phyloP scores from a whole-genome alignment of 2,329 filamentous ascomycete species.

The Penicillium psychrosexuale region DNA sequence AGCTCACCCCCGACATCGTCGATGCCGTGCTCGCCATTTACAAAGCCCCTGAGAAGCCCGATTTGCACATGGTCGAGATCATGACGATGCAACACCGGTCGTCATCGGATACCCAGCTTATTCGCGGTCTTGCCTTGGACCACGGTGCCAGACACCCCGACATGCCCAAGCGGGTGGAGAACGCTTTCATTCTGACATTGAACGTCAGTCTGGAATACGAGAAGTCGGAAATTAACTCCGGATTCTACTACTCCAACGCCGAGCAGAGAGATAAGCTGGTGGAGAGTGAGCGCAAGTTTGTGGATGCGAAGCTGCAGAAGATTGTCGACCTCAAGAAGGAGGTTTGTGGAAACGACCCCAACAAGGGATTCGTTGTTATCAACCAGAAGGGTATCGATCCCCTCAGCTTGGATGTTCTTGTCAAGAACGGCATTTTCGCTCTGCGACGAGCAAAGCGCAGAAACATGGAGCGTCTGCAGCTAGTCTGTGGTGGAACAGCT shows the following conservation, averaged over 20 bases:
- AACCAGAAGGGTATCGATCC: conserved; percentile 99
- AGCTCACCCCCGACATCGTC: conserved; percentile 91
- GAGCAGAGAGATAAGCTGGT: conserved; percentile 97
- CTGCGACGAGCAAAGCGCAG: conserved; percentile 92
- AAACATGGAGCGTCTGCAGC: conserved; percentile 97
- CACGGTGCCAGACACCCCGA: conserved; percentile 96
- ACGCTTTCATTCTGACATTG: conserved; percentile 89
- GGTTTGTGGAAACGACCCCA: conserved; percentile 87
- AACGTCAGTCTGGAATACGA: conserved; percentile 98
- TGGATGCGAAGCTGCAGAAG: conserved; percentile 94
- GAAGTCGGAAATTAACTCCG: conserved; percentile 98
- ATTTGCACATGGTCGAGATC: conserved; percentile 98
- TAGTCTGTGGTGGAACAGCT: conserved; percentile 84
- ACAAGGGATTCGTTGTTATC: conserved; percentile 95
- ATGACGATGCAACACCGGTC: conserved; percentile 99
- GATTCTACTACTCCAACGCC: conserved; percentile 97
- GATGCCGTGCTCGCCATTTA: conserved; percentile 95
- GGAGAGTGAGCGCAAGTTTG: conserved; percentile 91
- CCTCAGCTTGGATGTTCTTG: conserved; percentile 87
- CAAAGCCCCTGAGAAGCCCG: conserved; percentile 82
- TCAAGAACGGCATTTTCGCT: conserved; percentile 97
- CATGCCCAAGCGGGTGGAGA: conserved; percentile 95
- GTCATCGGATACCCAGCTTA: conserved; percentile 92
- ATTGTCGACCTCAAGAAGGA: conserved; percentile 98
- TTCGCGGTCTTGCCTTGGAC: conserved; percentile 86